A percentile compares a stretch with the other conserved stretches of the same genome.
Evolutionary conservation across 2,329 filamentous ascomycete species (phyloP).

Genomic region (Huntiella savannae): DNA sequence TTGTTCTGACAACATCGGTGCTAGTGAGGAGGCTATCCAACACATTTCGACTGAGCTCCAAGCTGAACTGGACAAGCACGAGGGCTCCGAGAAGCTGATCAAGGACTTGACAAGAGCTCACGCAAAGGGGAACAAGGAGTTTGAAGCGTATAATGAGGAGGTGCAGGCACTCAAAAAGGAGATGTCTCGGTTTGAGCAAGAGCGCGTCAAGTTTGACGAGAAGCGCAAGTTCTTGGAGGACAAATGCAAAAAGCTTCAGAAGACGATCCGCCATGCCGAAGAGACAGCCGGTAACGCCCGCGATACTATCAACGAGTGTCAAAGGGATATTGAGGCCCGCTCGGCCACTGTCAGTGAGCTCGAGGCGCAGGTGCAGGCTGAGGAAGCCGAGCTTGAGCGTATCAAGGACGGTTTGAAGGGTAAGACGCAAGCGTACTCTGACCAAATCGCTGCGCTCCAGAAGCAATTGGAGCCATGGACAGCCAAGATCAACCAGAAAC

Average conservation of each 20-base stretch:
- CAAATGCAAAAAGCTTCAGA: constrained; percentile 91
- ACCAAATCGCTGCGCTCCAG: constrained; percentile 80
- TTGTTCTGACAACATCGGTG: constrained; percentile 70
- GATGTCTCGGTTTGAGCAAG: constrained; percentile 83
- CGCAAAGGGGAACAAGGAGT: constrained; percentile 64
- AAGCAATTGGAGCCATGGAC: constrained; percentile 93
- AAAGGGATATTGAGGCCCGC: constrained; percentile 59
- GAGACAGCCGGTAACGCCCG: constrained; percentile 55
- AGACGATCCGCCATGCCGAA: constrained; percentile 60
- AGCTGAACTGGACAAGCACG: constrained; percentile 74
- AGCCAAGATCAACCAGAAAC: constrained; percentile 90
- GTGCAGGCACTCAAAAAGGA: constrained; percentile 67
- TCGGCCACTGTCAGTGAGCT: constrained; percentile 55
- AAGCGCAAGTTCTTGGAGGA: constrained; percentile 83
- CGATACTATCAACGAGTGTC: constrained; percentile 59
- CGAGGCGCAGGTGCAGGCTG: constrained; percentile 54
- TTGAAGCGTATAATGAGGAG: constrained; percentile 63
- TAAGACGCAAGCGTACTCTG: constrained; percentile 87
- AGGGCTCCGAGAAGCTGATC: constrained; percentile 76
- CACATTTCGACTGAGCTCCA: constrained; percentile 80
- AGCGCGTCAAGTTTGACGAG: constrained; percentile 92
- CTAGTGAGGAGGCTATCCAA: constrained; percentile 76
- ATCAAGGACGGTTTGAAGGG: constrained; percentile 81
- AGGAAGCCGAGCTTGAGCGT: constrained; percentile 64
- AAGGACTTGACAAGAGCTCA: constrained; percentile 75